Evolutionary conservation across 768 basidiomycete species (phyloP), one percentile per base, ranked within the genome.

Genomic region (Fistulinella prunicolor): DNA sequence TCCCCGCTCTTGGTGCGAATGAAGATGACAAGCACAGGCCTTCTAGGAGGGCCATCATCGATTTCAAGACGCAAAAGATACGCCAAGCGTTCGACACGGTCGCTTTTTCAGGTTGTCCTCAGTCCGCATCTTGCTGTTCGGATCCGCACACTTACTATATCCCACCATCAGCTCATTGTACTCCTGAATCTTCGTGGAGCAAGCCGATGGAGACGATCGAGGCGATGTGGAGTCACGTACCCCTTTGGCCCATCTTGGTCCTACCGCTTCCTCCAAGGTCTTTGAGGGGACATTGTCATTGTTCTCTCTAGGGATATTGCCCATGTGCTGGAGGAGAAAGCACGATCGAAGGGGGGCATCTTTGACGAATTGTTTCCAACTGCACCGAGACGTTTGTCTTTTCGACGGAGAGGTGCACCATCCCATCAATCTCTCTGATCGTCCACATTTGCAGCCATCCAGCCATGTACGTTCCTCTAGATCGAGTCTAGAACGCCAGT

Each of bases 161-260:
- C 38, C n/a, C 12, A 37, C 29, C 21, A 23, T 12, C 22, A 30
- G 44, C 4, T 19, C 34, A 21, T 22, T 36, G 32, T 35, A 29
- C 16, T 37, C 28, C 39, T n/a, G n/a, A n/a, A n/a, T 28, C 28
- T 4, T 12, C 12, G 32, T 5, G 12, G 16, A 16, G 14, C 16
- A 12, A 12, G 32, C 4, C 7, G 7, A 16, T 16, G 9, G 32
- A 44, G 21, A 40, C 34, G 37, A 19, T 34, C 43, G 34, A 47
- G 44, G 40, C 13, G 26, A 39, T 26, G 5, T 16, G 32, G 28
- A 4, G 26, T 48, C 50, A 59, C 47, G 57, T 46, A 50, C 41
- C 2, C 14, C 22, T 28, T 10, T 22, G 5, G 13, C 41, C 44
- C 38, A 16, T 38, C 29, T 30, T 41, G 19, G 40, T 24, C 47